Conservation (phyloP, 768 basidiomycete genomes). For the Termitomyces sp. region DNA sequence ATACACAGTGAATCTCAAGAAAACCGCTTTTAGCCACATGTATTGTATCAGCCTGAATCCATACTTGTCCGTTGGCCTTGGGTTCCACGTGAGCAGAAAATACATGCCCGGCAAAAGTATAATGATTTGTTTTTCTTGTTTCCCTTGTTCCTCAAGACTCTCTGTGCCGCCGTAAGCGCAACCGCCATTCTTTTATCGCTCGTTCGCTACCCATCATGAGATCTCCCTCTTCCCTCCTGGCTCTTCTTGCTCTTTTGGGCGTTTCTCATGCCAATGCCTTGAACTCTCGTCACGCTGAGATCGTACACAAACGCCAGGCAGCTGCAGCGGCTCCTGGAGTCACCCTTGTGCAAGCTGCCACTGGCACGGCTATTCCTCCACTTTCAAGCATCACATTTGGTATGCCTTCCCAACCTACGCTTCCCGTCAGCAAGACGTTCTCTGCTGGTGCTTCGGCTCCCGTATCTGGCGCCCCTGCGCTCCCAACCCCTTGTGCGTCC, state of each 20-base stretch:
- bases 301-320: constrained; percentile 35
- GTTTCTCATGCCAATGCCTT: constrained; percentile 20
- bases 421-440: constrained; percentile 47
- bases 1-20: background rate
- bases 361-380: constrained; percentile 48
- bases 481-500: constrained; percentile 60
- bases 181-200: constrained; percentile 7
- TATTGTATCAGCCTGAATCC: background rate
- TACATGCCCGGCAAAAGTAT: background rate
- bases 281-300: constrained; percentile 14
- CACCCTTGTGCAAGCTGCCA: constrained; percentile 43
- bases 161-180: constrained; percentile 12
- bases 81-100: background rate
- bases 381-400: constrained; percentile 55
- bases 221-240: constrained; percentile 6
- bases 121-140: constrained; percentile 4
- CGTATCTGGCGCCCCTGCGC: constrained; percentile 55
- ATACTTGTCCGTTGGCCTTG: background rate
- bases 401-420: constrained; percentile 50
- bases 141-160: background rate
- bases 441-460: constrained; percentile 57
- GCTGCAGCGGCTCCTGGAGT: constrained; percentile 19
- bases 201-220: constrained; percentile 15
- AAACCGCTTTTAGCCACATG: background rate
- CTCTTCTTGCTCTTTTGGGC: constrained; percentile 12